Evolutionary conservation across 768 basidiomycete species (phyloP).

Genomic region (Rubroboletus satanas): DNA sequence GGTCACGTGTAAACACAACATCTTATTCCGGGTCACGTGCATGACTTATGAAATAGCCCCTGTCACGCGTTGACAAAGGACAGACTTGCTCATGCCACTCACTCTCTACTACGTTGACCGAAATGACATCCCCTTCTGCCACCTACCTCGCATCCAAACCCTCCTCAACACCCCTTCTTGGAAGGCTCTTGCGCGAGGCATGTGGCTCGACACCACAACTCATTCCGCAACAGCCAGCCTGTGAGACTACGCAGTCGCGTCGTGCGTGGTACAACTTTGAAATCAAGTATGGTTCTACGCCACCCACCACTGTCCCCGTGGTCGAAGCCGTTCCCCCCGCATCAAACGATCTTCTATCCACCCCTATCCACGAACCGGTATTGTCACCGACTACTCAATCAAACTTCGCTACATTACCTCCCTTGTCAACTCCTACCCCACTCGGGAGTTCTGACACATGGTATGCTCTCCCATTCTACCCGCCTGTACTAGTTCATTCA

Average conservation of each 20-base stretch:
- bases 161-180: neutral
- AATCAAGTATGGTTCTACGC: neutral
- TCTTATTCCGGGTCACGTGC: conserved; percentile 20
- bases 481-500: neutral
- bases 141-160: neutral
- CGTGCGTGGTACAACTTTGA: neutral
- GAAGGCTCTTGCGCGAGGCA: conserved; percentile 4
- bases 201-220: neutral
- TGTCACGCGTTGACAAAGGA: conserved; percentile 1
- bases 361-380: neutral
- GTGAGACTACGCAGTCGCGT: neutral
- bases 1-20: conserved; percentile 30
- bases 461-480: neutral
- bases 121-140: neutral
- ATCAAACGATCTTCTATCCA: neutral
- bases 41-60: conserved; percentile 17
- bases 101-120: neutral
- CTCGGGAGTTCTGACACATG: neutral
- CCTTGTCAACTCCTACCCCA: neutral
- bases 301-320: neutral
- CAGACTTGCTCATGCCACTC: neutral
- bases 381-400: neutral
- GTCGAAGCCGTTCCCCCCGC: neutral
- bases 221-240: neutral
- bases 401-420: neutral